Conservation (phyloP, 306 rosid genomes). For the Gastrolobium villosum region DNA sequence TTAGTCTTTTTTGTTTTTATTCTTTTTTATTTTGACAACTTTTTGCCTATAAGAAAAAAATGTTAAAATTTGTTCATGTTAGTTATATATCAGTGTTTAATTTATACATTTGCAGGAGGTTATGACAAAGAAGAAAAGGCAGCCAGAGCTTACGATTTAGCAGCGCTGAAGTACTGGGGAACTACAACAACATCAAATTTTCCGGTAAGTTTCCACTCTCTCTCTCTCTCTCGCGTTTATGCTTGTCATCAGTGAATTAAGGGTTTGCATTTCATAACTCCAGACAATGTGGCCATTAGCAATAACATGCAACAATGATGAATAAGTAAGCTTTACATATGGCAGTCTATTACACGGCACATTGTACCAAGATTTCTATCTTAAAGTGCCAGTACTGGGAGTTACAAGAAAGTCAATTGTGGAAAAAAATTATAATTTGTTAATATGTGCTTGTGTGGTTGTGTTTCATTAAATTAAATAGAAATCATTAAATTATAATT, state of each 20-base stretch:
- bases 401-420: too few species aligned
- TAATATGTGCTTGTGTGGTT: too few species aligned
- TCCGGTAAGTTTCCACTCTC: slow-evolving; percentile 60
- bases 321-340: not conserved
- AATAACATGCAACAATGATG: not conserved
- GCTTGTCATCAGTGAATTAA: not conserved
- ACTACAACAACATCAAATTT: slow-evolving; percentile 88
- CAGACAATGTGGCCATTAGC: not conserved
- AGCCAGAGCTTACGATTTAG: slow-evolving; percentile 93
- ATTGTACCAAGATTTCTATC: too few species aligned
- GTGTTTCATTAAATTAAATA: too few species aligned
- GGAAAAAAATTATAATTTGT: too few species aligned
- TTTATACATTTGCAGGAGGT: slow-evolving; percentile 63
- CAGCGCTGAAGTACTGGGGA: slow-evolving; percentile 95
- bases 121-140: slow-evolving; percentile 97
- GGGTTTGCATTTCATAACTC: not conserved
- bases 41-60: not conserved
- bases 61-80: not conserved
- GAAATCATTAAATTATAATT: not conserved
- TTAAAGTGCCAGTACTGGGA: too few species aligned
- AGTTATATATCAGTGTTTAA: not conserved
- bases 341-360: not conserved
- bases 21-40: not conserved
- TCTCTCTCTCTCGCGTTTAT: not conserved
- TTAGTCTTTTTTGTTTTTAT: too few species aligned